Evolutionary conservation across 2,329 filamentous ascomycete species (phyloP).

Genomic region (Hypoxylon sp.): DNA sequence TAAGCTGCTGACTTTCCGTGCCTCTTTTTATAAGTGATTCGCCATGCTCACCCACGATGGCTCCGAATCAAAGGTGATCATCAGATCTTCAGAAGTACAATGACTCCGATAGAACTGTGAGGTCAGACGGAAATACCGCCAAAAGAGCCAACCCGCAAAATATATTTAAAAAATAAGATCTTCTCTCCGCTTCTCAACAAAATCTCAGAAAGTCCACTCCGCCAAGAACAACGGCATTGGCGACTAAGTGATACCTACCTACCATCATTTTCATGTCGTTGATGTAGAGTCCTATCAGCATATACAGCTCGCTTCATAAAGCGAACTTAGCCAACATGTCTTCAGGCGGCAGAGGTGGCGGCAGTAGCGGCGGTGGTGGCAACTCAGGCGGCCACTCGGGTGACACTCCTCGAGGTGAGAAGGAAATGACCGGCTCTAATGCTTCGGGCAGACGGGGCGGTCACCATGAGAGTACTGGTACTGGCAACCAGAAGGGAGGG

Average conservation of each 20-base stretch:
- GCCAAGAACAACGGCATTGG: not conserved
- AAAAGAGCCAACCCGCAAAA: not conserved
- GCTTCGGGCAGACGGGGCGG: constrained; percentile 30
- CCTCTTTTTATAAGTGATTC: not conserved
- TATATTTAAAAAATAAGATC: not conserved
- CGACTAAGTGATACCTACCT: not conserved
- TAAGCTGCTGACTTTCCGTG: not conserved
- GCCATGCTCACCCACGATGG: not conserved
- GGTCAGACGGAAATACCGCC: constrained; percentile 5
- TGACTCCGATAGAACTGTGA: not conserved
- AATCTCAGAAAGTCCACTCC: not conserved
- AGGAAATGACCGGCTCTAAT: constrained; percentile 27
- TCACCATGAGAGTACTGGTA: constrained; percentile 29
- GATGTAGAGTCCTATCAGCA: not conserved
- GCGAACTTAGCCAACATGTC: constrained; percentile 6
- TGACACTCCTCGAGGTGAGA: not conserved
- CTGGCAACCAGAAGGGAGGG: constrained; percentile 25
- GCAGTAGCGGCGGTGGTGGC: not conserved
- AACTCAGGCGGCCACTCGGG: not conserved
- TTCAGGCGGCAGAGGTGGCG: not conserved
- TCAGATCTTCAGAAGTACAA: not conserved
- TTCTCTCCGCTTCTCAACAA: not conserved
- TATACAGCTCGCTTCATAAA: not conserved
- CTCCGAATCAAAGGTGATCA: not conserved
- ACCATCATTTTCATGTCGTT: not conserved